Evolutionary conservation across 2,329 filamentous ascomycete genomes (phyloP).

Genomic region (Hypoxylon sp.): DNA sequence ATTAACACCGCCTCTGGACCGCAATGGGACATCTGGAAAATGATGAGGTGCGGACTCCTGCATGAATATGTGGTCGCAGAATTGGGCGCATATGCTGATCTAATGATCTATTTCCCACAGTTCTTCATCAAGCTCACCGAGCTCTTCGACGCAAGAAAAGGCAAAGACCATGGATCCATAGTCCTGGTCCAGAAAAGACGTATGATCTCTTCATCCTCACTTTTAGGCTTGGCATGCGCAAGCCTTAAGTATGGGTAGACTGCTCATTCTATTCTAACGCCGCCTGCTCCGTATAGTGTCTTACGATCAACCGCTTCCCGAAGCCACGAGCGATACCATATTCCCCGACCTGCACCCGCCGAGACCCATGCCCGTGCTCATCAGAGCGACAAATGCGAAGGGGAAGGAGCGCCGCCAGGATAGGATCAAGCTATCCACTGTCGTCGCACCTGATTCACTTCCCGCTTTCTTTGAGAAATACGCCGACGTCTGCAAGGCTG

Average conservation of each 20-base stretch:
- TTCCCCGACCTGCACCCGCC: constrained; percentile 71
- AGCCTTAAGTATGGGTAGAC: not conserved
- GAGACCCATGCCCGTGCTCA: constrained; percentile 76
- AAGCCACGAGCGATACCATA: constrained; percentile 60
- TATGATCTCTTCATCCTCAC: constrained; percentile 54
- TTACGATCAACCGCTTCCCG: constrained; percentile 57
- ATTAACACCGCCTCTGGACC: not conserved
- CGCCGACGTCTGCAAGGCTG: constrained; percentile 89
- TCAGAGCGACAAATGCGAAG: constrained; percentile 87
- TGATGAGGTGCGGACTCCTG: constrained; percentile 64
- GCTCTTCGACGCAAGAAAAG: constrained; percentile 75
- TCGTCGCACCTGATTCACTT: constrained; percentile 80
- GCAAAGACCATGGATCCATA: constrained; percentile 78
- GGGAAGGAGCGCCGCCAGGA: constrained; percentile 65
- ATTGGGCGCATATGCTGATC: constrained; percentile 11
- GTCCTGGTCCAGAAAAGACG: constrained; percentile 82
- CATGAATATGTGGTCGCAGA: not conserved
- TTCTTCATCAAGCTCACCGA: constrained; percentile 78
- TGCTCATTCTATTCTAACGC: constrained; percentile 8
- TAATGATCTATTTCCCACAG: constrained; percentile 56
- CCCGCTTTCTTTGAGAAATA: constrained; percentile 87
- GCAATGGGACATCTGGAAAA: constrained; percentile 66
- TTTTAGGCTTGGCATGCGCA: not conserved
- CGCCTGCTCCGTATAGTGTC: constrained; percentile 53
- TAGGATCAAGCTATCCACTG: constrained; percentile 82